Evolutionary conservation across 768 basidiomycete genomes (phyloP).

Genomic region (Pisolithus tinctorius): DNA sequence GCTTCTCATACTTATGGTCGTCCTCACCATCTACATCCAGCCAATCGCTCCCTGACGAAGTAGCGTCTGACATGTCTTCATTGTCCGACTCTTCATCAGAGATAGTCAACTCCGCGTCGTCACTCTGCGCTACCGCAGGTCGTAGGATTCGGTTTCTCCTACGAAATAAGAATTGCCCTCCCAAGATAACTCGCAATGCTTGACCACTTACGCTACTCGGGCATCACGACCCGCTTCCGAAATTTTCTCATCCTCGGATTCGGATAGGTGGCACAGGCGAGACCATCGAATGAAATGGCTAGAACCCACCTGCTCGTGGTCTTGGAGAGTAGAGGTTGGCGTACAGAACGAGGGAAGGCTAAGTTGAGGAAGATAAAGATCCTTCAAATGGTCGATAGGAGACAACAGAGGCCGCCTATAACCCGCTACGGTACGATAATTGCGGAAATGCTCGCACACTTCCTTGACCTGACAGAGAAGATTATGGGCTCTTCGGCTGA

Average conservation of each 20-base stretch:
- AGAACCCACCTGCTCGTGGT: conserved; percentile 6
- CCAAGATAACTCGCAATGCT: background rate
- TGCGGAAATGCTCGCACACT: conserved; percentile 6
- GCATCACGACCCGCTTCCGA: conserved; percentile 68
- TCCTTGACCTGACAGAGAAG: conserved; percentile 37
- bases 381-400: conserved; percentile 33
- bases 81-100: conserved; percentile 79
- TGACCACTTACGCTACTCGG: conserved; percentile 52
- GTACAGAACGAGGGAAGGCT: conserved; percentile 23
- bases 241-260: conserved; percentile 58
- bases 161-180: background rate
- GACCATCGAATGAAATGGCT: conserved; percentile 13
- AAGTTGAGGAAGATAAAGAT: conserved; percentile 44
- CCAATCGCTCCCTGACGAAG: conserved; percentile 29
- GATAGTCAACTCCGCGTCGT: conserved; percentile 45
- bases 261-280: conserved; percentile 34
- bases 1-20: background rate
- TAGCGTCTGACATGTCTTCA: conserved; percentile 55
- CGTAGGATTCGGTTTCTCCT: conserved; percentile 50
- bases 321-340: conserved; percentile 2
- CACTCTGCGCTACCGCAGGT: conserved; percentile 12
- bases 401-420: conserved; percentile 5
- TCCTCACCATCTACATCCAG: conserved; percentile 34
- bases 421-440: background rate
- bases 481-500: conserved; percentile 55